Base-by-base conservation (phyloP, 345 rosid species). In the Melaleuca quinquenervia region DNA sequence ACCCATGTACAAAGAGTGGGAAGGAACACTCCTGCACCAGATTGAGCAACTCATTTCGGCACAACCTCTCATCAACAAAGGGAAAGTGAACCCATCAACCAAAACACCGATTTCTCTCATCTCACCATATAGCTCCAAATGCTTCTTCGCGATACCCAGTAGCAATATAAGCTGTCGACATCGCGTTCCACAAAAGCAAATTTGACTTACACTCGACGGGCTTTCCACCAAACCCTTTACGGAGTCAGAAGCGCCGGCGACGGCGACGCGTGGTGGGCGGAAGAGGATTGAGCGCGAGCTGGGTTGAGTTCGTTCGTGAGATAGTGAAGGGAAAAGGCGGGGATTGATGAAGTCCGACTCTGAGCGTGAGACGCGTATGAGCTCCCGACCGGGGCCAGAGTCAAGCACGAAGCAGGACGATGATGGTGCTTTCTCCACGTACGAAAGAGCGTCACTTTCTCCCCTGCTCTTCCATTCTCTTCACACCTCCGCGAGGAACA, bases 1-100 rank as follows among this genome's bases (percentile, higher is more conserved):
- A 48, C 95, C 95, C 88, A 88, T 88, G 82, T 89, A 92, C 60
- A 94, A 84, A 84, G 89, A 90, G 50, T 91, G 94, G 60, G 89
- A 78, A 80, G 93, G 98, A 52, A 94, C 83, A 85, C n/a, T 84
- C 70, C 85, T 87, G 24, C 94, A 90, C 60, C 84, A 85, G 86
- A 80, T 52, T 54, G 83, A 88, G 86, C 87, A 50, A 1, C 90
- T 89, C 55, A 60, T 53, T 83, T 88, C 84, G 29, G 90, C 92
- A 86, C 93, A 93, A 20, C 92, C 94, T 86, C 92, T 91, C 78
- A 88, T 85, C 60, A 94, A 91, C 85, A 94, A 82, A 6, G 96
- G 98, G 52, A 92, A 87, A 27, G 94, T 90, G 86, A 92, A 94
- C 50, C 92, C 93, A 85, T 95, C 98, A 6, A 91, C 95, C 13